Conservation (phyloP, 2,329 filamentous ascomycete genomes). For the Alternaria panax region DNA sequence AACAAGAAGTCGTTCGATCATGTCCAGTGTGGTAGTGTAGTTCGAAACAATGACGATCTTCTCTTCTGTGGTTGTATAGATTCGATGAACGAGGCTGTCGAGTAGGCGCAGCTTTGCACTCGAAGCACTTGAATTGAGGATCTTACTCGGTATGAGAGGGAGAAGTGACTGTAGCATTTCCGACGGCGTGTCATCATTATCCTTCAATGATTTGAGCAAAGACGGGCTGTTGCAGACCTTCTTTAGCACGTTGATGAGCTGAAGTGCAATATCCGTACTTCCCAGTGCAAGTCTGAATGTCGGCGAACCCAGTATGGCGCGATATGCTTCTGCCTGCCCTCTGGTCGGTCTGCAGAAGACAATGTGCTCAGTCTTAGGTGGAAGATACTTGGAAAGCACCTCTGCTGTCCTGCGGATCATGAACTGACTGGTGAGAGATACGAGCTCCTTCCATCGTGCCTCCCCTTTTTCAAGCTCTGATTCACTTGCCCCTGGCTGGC, state of each 20-base stretch:
- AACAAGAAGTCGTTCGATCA: conserved; percentile 68
- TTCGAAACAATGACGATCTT: conserved; percentile 80
- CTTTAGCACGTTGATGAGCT: conserved; percentile 75
- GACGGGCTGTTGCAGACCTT: conserved; percentile 77
- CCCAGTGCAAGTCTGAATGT: conserved; percentile 69
- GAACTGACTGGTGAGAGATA: conserved; percentile 67
- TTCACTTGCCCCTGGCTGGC: conserved; percentile 68
- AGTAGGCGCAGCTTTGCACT: conserved; percentile 73
- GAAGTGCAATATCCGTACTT: conserved; percentile 67
- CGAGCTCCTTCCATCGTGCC: conserved; percentile 67
- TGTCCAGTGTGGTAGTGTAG: conserved; percentile 74
- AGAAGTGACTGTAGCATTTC: conserved; percentile 55
- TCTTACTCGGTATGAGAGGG: conserved; percentile 61
- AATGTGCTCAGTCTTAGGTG: conserved; percentile 72
- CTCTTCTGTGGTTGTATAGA: conserved; percentile 68
- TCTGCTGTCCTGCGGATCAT: conserved; percentile 72
- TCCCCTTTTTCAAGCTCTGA: conserved; percentile 71
- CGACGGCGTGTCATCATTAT: conserved; percentile 56
- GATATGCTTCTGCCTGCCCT: conserved; percentile 67
- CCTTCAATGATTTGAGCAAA: conserved; percentile 62
- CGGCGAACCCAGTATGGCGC: conserved; percentile 69
- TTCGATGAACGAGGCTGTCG: conserved; percentile 68
- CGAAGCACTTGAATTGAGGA: conserved; percentile 64
- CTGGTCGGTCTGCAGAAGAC: conserved; percentile 70
- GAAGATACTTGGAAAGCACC: conserved; percentile 70